Percentiles rank a stretch among this genome's conserved stretches.
Conservation (phyloP, 1,284 basidiomycete species). For the Naganishia cerealis region DNA sequence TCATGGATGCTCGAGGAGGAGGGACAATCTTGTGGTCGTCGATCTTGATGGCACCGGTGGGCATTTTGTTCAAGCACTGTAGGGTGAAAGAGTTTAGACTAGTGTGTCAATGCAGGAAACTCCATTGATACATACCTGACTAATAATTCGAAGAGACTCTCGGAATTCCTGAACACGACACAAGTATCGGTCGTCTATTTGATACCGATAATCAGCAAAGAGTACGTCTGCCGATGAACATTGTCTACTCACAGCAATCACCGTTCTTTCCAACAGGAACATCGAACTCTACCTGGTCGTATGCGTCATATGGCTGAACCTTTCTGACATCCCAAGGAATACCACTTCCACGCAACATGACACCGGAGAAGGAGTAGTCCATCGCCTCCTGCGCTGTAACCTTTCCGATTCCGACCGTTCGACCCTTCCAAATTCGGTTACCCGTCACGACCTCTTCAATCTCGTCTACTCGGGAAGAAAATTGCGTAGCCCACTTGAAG, state of each 20-base stretch:
- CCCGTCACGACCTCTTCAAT: constrained; percentile 97
- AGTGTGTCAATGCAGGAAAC: background rate
- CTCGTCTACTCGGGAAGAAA: constrained; percentile 79
- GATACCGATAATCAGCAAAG: background rate
- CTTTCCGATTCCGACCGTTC: constrained; percentile 85
- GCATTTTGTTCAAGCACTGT: constrained; percentile 95
- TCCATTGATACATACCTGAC: constrained; percentile 59
- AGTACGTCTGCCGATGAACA: background rate
- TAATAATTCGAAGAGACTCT: constrained; percentile 86
- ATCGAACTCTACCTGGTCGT: constrained; percentile 97
- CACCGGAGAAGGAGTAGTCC: constrained; percentile 91
- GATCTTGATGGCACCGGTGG: constrained; percentile 85
- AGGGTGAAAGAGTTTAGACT: background rate
- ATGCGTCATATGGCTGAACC: constrained; percentile 91
- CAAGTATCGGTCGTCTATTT: constrained; percentile 64
- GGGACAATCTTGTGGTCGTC: constrained; percentile 97
- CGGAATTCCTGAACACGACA: constrained; percentile 98
- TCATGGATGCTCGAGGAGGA: constrained; percentile 96
- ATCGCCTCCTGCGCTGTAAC: constrained; percentile 91
- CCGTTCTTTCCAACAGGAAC: constrained; percentile 94
- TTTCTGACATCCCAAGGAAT: constrained; percentile 94
- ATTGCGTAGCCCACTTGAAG: constrained; percentile 96
- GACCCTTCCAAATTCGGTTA: constrained; percentile 96
- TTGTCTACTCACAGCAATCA: constrained; percentile 68
- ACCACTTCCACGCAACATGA: constrained; percentile 93